Evolutionary conservation across 192 early-diverging fungal species (phyloP).

Genomic region (Gryganskiella cystojenkinii): DNA sequence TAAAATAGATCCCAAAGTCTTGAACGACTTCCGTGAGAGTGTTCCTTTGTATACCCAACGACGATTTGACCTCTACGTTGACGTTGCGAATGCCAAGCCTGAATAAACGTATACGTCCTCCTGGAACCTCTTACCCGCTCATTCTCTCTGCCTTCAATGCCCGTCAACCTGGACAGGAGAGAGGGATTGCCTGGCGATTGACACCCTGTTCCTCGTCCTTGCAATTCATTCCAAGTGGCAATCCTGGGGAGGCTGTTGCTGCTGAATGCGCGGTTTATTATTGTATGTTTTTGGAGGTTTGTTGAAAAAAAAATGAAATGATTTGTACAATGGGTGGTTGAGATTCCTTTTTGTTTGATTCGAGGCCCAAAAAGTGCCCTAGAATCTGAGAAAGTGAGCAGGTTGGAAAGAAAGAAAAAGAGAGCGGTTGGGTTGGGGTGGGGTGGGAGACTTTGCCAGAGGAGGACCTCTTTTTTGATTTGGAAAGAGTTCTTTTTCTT

Average conservation of each 20-base stretch:
- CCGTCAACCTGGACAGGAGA: no score
- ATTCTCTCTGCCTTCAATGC: no score
- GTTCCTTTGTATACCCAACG: conserved; percentile 87
- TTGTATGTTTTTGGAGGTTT: not conserved
- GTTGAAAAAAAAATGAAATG: not conserved
- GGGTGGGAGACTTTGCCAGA: no score
- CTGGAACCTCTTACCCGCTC: no score
- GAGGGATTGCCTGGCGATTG: no score
- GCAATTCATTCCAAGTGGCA: not conserved
- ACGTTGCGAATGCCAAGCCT: conserved; percentile 66
- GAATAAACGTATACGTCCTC: not conserved
- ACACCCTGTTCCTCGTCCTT: no score
- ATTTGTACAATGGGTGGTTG: not conserved
- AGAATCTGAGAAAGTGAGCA: not conserved
- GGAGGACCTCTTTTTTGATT: no score
- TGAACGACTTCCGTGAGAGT: conserved; percentile 71
- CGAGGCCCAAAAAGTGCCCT: not conserved
- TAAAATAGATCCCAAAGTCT: conserved; percentile 61
- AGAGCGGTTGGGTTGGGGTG: no score
- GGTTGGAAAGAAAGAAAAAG: not conserved
- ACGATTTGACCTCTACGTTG: conserved; percentile 90
- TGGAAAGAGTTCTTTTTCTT: no score
- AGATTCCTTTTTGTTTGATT: not conserved
- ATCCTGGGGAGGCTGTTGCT: not conserved
- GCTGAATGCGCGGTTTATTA: not conserved